Evolutionary conservation across 73 alveolate species (phyloP).

Genomic region (Diophrys appendiculata): DNA sequence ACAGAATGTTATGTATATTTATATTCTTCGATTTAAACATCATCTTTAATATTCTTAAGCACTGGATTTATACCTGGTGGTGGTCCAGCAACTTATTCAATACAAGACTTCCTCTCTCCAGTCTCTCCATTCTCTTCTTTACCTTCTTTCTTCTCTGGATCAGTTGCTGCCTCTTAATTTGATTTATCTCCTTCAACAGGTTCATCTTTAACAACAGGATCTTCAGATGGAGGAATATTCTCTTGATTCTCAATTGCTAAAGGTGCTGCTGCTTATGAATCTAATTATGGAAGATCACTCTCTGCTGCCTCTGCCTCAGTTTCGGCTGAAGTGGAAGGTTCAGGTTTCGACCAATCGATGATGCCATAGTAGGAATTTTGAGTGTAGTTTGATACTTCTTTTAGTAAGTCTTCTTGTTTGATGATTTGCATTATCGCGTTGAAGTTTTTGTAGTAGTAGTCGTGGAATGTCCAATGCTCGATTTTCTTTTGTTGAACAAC

Average conservation of each 20-base stretch:
- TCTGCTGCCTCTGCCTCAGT: slow-evolving; percentile 15
- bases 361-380: background rate
- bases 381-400: slow-evolving; percentile 12
- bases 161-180: no score
- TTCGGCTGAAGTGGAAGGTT: slow-evolving; percentile 3
- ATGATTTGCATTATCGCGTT: slow-evolving; percentile 2
- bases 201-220: background rate
- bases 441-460: slow-evolving; percentile 5
- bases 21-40: background rate
- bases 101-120: background rate
- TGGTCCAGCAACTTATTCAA: background rate
- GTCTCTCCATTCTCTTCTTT: background rate
- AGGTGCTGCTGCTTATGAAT: background rate
- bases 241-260: background rate
- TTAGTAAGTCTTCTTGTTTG: slow-evolving; percentile 18
- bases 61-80: background rate
- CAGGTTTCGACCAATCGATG: background rate
- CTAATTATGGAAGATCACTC: slow-evolving; percentile 15
- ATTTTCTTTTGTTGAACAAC: no score
- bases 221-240: background rate
- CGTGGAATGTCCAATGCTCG: no score
- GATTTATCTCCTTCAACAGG: no score
- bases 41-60: background rate
- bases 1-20: background rate
- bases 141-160: background rate